Conservation (phyloP, 2,329 filamentous ascomycete species). For the Aureobasidium melanogenum region DNA sequence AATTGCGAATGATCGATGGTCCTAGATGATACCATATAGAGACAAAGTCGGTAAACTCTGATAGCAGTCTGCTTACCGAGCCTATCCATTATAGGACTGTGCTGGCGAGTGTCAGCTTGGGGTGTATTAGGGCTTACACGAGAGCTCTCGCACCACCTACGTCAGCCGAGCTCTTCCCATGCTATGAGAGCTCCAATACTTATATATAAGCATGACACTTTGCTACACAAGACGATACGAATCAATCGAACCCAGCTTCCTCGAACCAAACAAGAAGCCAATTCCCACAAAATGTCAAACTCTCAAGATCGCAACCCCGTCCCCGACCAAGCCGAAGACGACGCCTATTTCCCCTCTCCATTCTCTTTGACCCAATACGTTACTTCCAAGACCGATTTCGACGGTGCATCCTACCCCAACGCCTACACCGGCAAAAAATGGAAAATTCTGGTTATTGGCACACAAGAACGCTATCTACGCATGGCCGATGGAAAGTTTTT, state of each 20-base stretch:
- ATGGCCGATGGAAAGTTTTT: conserved; percentile 2
- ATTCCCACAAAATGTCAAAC: too few species aligned
- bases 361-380: neutral
- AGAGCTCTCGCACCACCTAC: too few species aligned
- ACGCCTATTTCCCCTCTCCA: neutral
- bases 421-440: neutral
- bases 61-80: too few species aligned
- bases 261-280: too few species aligned
- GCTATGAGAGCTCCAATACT: neutral
- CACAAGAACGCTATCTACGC: neutral
- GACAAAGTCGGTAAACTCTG: too few species aligned
- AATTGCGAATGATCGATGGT: too few species aligned
- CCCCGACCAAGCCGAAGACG: neutral
- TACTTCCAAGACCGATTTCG: neutral
- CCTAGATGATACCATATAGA: too few species aligned
- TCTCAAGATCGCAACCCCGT: neutral
- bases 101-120: too few species aligned
- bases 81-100: too few species aligned
- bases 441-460: neutral
- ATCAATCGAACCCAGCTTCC: too few species aligned
- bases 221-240: too few species aligned
- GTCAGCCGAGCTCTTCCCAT: neutral
- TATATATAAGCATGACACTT: neutral
- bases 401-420: neutral
- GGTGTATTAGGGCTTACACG: too few species aligned